Base-by-base conservation (phyloP, 306 rosid species). In the Morella rubra region DNA sequence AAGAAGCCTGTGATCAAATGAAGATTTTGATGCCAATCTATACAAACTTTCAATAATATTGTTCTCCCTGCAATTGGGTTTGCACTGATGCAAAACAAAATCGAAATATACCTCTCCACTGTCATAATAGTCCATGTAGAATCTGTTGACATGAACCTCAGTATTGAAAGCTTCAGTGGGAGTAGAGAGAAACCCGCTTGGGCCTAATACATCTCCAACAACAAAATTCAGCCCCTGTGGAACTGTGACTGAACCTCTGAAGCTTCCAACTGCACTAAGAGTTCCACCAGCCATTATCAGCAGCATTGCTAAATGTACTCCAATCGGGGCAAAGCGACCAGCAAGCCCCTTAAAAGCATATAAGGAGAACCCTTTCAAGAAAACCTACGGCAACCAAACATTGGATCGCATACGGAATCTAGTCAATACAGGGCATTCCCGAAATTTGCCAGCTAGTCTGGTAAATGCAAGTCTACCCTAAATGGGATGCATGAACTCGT, bases 201-300 rank as follows among this genome's bases (percentile, higher is more conserved):
- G 97, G 71, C 85, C 90, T 19, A 95, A 80, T 64, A 95, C 97
- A 87, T 95, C 98, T 77, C 96, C 98, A 55, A 89, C 85, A 47
- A 95, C 93, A 84, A 95, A 95, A 80, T 92, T 95, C 78, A 95
- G 84, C 18, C 99, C 99, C 80, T 92, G 99, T 2, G 99, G 97
- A 81, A 95, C 99, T 16, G 86, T 95, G 78, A 92, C 97, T 22
- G 96, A 85, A 82, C 99, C 99, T 87, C 72, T 92, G 86, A 95
- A 95, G 89, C 97, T 95, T 82, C 99, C 99, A 73, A 88, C 10
- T 72, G 97, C 97, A 85, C 96, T 95, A 50, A 92, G 88, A 44
- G 97, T 90, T 79, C 92, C 98, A 85, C 98, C 98, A 13, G 70
- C 93, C 97, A 92, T 95, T 74, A 95, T 91, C 81, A 92, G 88